These are phyloP conservation scores for Globisporangium nunn DNA, from an alignment of 352 stramenopile species.

Conservation along the genomic window DNA sequence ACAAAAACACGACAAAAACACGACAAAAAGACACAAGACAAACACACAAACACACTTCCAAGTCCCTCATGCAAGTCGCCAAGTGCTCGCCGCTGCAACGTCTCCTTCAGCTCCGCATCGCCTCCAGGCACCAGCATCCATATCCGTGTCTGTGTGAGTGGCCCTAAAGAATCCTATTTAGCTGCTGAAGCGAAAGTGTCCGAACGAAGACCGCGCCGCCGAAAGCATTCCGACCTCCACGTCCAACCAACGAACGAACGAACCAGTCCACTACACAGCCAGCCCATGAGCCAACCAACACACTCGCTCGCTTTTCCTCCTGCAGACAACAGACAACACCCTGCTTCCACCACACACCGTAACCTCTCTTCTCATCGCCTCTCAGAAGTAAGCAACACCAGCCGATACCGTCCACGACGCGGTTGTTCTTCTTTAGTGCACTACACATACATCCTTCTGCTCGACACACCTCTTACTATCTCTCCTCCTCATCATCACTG, in stretches of 20 bases:
- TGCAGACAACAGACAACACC: neutral
- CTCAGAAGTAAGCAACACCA: neutral
- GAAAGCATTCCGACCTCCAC: too few species aligned
- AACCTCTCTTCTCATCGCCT: too few species aligned
- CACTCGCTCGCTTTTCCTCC: too few species aligned
- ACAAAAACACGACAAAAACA: neutral
- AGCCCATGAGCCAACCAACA: too few species aligned
- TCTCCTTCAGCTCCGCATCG: neutral
- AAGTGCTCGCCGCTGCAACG: neutral
- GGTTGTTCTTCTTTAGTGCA: neutral
- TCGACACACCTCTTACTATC: neutral
- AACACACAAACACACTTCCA: neutral
- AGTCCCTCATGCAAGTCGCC: neutral
- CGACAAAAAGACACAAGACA: neutral
- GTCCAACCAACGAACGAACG: too few species aligned
- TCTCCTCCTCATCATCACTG: neutral
- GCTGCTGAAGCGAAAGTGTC: too few species aligned
- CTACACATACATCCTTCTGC: neutral
- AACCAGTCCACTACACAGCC: too few species aligned
- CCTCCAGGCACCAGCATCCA: neutral
- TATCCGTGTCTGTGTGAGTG: too few species aligned
- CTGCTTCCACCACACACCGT: neutral
- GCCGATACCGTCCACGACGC: neutral
- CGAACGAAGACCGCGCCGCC: too few species aligned
- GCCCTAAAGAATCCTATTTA: too few species aligned